Base-by-base conservation (phyloP, 352 stramenopile genomes). In the Globisporangium okanoganense region DNA sequence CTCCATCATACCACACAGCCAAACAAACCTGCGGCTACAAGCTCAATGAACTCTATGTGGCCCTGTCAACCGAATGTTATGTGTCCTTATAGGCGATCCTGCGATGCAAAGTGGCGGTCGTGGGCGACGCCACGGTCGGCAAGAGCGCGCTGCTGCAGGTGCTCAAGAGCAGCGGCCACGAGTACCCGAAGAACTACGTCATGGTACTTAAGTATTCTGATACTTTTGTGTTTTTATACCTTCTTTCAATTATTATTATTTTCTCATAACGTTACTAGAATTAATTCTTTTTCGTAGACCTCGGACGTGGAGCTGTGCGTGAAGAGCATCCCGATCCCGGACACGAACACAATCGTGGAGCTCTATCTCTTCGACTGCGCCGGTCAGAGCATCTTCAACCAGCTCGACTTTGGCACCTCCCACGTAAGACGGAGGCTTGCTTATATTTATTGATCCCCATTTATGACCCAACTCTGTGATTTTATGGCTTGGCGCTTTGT, bases 121-220 rank as follows among this genome's bases (percentile, higher is more conserved):
- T 97, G 22, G 92, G 92, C 24, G 92, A 97, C 65, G 85, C 89
- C 0, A 94, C 84, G 0, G 87, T 96, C 27, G 92, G 92, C 10
- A 98, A 98, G 73, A 96, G 83, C 0, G 90, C 92, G 7, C 49
- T 98, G 43, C 65, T 96, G 20, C 89, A 97, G 58, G 90, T 97
- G 66, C 88, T 97, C 65, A 95, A 95, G 70, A 96, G 82, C 65
- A 90, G 75, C 57, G 90, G 91, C 3, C 85, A 97, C 62, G 88
- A 96, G 56, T 98, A 97, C 64, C 92, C 91, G 0, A 98, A 98
- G 69, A 98, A 97, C 69, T 98, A 98, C 71, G 74, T 97, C 45
- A 98, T 98, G 93, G 85, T 92, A 45, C 6, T 14, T 5, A 6
- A 33, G 9, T 16, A 25, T 16, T 27, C 22, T 5, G 38, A 44